These are phyloP conservation scores for Linum lewisii DNA, from an alignment of 345 rosid genomes.

Conservation along the genomic window DNA sequence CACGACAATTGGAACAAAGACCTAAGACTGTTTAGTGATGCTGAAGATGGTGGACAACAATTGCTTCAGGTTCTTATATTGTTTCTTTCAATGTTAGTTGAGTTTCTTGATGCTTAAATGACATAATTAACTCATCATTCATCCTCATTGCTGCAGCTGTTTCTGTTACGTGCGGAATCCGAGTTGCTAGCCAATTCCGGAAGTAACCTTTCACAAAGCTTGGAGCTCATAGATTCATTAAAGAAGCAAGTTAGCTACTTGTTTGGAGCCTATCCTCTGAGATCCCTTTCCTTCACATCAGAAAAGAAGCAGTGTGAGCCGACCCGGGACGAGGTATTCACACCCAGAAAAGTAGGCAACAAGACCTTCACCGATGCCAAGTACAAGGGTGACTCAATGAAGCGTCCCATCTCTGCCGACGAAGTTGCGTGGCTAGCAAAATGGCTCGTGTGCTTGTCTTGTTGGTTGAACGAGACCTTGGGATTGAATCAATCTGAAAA, in stretches of 20 bases:
- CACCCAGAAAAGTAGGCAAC: slow-evolving; percentile 57
- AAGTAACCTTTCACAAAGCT: slow-evolving; percentile 28
- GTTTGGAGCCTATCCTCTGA: slow-evolving; percentile 44
- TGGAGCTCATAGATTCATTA: slow-evolving; percentile 45
- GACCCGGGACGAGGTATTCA: slow-evolving; percentile 57
- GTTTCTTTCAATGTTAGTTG: not conserved
- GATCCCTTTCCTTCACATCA: slow-evolving; percentile 37
- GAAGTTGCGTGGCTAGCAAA: slow-evolving; percentile 82
- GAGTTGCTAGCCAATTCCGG: slow-evolving; percentile 63
- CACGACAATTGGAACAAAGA: slow-evolving; percentile 91
- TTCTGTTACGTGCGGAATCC: slow-evolving; percentile 74
- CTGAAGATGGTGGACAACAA: slow-evolving; percentile 82
- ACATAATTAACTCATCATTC: slow-evolving; percentile 5
- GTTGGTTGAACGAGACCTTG: slow-evolving; percentile 53
- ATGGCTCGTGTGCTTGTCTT: slow-evolving; percentile 50
- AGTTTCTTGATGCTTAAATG: not conserved
- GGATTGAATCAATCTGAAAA: slow-evolving; percentile 43
- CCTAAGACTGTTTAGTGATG: slow-evolving; percentile 56
- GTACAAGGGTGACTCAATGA: slow-evolving; percentile 88
- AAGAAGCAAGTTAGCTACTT: slow-evolving; percentile 43
- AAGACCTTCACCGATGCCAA: slow-evolving; percentile 26
- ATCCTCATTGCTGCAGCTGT: slow-evolving; percentile 52
- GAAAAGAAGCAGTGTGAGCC: slow-evolving; percentile 30
- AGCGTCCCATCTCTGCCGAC: slow-evolving; percentile 65
- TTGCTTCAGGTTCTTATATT: slow-evolving; percentile 64